Percentiles rank a stretch among this genome's conserved stretches.
Evolutionary conservation across 192 early-diverging fungal species (phyloP).

Genomic region (Chytriomyces hyalinus): DNA sequence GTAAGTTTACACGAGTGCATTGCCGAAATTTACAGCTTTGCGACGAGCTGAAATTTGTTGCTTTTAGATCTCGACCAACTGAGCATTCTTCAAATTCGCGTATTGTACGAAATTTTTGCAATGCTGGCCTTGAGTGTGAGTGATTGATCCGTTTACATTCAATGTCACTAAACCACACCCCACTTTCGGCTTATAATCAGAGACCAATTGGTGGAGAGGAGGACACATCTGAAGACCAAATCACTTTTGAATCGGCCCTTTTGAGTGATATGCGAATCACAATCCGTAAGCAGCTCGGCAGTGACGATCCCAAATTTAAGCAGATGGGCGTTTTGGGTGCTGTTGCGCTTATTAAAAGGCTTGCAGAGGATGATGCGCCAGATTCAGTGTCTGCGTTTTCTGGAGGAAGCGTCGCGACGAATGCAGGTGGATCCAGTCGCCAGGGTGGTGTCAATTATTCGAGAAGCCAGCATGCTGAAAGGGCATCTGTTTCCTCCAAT

Average conservation of each 20-base stretch:
- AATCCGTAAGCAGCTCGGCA: conserved; percentile 28
- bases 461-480: background rate
- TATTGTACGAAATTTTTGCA: conserved; percentile 34
- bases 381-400: background rate
- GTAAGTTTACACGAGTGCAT: background rate
- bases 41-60: background rate
- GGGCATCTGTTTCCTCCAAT: background rate
- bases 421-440: conserved; percentile 1
- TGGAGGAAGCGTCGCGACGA: background rate
- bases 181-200: background rate
- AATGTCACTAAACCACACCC: background rate
- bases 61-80: conserved; percentile 30
- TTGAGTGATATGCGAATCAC: conserved; percentile 33
- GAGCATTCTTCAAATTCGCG: conserved; percentile 19
- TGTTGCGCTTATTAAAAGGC: conserved; percentile 23
- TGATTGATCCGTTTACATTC: too few species aligned
- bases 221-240: conserved; percentile 14
- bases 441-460: background rate
- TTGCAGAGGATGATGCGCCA: background rate
- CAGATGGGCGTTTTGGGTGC: conserved; percentile 37
- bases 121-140: conserved; percentile 17
- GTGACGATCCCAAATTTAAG: conserved; percentile 34
- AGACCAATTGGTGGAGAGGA: conserved; percentile 23
- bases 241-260: conserved; percentile 30
- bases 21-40: background rate